Evolutionary conservation across 106 monocot species (phyloP), one percentile per base, ranked within the genome.

Genomic region (Dactylorhiza incarnata): DNA sequence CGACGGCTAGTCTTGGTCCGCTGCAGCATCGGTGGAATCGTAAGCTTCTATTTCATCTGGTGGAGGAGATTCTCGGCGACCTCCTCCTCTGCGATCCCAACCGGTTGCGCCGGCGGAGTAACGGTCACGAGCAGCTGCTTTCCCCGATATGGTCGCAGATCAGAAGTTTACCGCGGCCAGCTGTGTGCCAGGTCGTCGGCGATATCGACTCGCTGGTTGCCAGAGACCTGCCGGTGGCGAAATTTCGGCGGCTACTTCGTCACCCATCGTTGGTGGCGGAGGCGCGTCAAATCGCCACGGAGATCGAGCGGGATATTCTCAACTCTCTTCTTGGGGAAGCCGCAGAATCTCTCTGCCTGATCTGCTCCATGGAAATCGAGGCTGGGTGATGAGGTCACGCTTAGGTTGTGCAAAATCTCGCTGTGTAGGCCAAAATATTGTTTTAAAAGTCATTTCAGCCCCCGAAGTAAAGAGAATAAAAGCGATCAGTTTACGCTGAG

Each of bases 41-140:
- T 58, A 86, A 89, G 68, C 92, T 92, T 51, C 78, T 95, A 48
- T 95, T 95, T 87, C 84, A 93, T 66, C 80, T 95, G 9, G 83
- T 87, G 14, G 73, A 92, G 69, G 95, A 95, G 68, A 52, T 88
- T n/a, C 73, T 95, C 24, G 59, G 19, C 3, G 95, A 90, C 1
- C 75, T 85, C 47, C 77, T 79, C 48, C 77, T 81, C 11, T 6
- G 68, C 65, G 56, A 44, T 5, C 6, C 46, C 75, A 16, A 0
- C 45, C 45, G 20, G 16, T 16, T 13, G 6, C 24, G n/a, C 2
- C 56, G n/a, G 5, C 48, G 29, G 48, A 45, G 12, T 75, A 23
- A 50, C 44, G 77, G 75, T 0, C 29, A 29, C 10, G 79, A 73
- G 50, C 3, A 11, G 26, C 68, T 91, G 56, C 56, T 89, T 25